Percentiles rank a stretch among this genome's conserved stretches.
Conservation (phyloP, 2,329 filamentous ascomycete species). For the Penicillium sp. region DNA sequence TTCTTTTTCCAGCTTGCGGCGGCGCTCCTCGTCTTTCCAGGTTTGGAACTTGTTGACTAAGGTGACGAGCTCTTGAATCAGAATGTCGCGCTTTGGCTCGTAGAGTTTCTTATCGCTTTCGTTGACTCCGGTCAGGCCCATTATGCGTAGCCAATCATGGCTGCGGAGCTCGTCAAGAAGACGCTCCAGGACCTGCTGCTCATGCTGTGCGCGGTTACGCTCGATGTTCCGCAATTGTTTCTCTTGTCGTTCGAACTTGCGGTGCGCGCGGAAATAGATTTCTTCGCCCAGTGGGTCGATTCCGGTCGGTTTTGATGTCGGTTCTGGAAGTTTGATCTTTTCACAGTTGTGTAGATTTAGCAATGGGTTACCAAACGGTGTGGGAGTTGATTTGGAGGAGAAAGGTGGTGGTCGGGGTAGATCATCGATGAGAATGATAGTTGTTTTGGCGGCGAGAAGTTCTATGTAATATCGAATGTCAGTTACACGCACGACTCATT, state of each 20-base stretch:
- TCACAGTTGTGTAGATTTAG: conserved; percentile 40
- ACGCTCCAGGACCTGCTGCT: conserved; percentile 60
- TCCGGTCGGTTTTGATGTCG: conserved; percentile 10
- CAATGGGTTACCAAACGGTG: conserved; percentile 40
- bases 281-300: conserved; percentile 58
- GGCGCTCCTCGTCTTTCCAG: conserved; percentile 89
- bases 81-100: conserved; percentile 79
- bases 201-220: conserved; percentile 64
- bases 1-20: conserved; percentile 73
- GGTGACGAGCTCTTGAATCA: conserved; percentile 76
- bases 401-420: conserved; percentile 37
- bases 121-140: conserved; percentile 83
- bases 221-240: conserved; percentile 69
- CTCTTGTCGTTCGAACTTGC: conserved; percentile 63
- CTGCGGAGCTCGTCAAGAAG: conserved; percentile 80
- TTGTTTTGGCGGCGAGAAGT: conserved; percentile 68
- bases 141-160: conserved; percentile 86
- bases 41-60: conserved; percentile 83
- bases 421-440: conserved; percentile 68
- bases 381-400: conserved; percentile 19
- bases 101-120: conserved; percentile 84
- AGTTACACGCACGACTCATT: background rate
- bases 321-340: conserved; percentile 21
- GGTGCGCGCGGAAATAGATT: conserved; percentile 58
- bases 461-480: conserved; percentile 51